Conservation (phyloP, 1,284 basidiomycete genomes). For the Neotropicomus parvogracilis region DNA sequence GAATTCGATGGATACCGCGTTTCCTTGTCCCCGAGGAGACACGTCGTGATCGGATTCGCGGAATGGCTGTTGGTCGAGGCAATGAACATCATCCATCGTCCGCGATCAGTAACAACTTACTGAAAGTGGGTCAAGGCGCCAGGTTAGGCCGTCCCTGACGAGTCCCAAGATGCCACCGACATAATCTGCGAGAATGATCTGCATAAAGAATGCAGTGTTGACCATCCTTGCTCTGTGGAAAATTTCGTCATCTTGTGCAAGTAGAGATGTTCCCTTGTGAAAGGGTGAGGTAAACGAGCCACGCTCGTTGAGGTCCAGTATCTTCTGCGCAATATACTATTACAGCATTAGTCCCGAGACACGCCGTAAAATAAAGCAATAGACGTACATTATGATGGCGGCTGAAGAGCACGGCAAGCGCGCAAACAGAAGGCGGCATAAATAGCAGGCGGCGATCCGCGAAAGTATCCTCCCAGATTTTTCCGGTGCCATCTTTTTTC, state of each 20-base stretch:
- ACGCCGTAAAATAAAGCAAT: not conserved
- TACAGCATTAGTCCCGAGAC: constrained; percentile 5
- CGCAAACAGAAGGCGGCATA: constrained; percentile 72
- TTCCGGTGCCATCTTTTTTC: constrained; percentile 60
- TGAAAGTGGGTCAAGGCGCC: constrained; percentile 47
- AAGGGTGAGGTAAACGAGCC: constrained; percentile 36
- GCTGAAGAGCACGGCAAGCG: constrained; percentile 65
- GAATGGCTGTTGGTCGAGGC: constrained; percentile 15
- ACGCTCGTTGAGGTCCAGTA: constrained; percentile 67
- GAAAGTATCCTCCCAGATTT: constrained; percentile 66
- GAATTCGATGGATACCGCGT: constrained; percentile 71
- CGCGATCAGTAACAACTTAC: constrained; percentile 27
- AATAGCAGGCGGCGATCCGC: constrained; percentile 63
- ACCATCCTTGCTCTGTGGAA: constrained; percentile 73
- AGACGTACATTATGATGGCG: constrained; percentile 70
- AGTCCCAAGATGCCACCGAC: constrained; percentile 58
- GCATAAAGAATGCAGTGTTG: constrained; percentile 73
- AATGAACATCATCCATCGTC: not conserved
- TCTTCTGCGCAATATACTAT: constrained; percentile 67
- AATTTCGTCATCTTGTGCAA: constrained; percentile 66
- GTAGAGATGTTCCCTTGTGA: constrained; percentile 32
- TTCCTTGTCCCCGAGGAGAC: constrained; percentile 65
- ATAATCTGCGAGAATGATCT: constrained; percentile 63
- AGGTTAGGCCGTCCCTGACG: constrained; percentile 42
- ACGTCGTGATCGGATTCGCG: constrained; percentile 24